phyloP scores from a whole-genome alignment of 192 early-diverging fungal species.

The Pilaira anomala region DNA sequence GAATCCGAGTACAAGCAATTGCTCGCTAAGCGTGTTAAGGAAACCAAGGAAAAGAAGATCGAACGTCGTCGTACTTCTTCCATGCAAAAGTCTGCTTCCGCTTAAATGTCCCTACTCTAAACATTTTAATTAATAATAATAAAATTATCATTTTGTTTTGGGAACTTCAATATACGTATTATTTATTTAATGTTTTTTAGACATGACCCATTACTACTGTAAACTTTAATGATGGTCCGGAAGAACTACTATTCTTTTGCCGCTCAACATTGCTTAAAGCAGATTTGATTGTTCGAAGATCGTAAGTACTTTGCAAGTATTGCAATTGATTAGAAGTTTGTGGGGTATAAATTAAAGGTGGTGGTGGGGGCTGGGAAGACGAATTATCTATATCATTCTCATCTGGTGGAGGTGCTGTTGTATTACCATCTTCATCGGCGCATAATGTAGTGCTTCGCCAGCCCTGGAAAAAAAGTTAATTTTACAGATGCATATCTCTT shows the following conservation, averaged over 20 bases:
- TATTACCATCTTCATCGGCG: conserved; percentile 16
- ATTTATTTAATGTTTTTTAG: conserved; percentile 8
- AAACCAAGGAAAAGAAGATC: conserved; percentile 85
- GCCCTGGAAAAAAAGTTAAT: conserved; percentile 19
- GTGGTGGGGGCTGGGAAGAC: background rate
- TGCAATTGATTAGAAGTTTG: background rate
- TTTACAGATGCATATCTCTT: background rate
- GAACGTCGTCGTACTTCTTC: conserved; percentile 72
- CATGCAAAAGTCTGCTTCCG: conserved; percentile 52
- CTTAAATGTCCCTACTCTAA: conserved; percentile 18
- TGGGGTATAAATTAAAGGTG: conserved; percentile 4
- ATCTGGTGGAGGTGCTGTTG: background rate
- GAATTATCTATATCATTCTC: background rate
- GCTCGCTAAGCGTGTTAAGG: conserved; percentile 90
- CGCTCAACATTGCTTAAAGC: background rate
- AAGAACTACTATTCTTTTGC: conserved; percentile 2
- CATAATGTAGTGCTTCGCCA: conserved; percentile 39
- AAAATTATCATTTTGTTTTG: too few relatives aligned
- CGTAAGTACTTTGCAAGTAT: conserved; percentile 1
- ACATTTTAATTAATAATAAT: too few relatives aligned
- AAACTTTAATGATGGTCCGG: conserved; percentile 26
- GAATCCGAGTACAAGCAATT: conserved; percentile 82
- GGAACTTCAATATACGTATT: too few relatives aligned
- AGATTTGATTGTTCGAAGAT: background rate
- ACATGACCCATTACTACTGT: conserved; percentile 42